Evolutionary conservation across 768 basidiomycete species (phyloP), one percentile per base, ranked within the genome.

Genomic region (Fomitopsis serialis): DNA sequence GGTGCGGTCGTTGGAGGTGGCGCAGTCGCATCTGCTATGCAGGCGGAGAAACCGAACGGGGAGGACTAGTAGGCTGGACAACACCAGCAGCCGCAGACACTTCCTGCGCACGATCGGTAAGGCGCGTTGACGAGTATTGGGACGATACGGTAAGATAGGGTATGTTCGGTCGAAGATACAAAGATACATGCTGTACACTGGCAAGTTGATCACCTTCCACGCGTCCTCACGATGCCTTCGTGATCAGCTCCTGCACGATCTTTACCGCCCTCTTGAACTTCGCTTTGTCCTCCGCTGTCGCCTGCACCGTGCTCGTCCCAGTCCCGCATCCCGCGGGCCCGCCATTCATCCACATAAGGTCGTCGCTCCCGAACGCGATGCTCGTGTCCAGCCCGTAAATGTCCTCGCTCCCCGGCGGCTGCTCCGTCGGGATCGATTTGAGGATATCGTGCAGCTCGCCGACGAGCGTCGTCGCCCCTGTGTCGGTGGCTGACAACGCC

Each of bases 321-420:
- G 77, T 77, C 13, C 74, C 76, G 61, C 82, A 84, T 2, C 87
- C 87, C 54, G 75, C 66, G 0, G 84, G 82, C 0, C 79, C 81
- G 2, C 79, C 80, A 62, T 85, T 85, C 40, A 52, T 63, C 87
- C 87, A 89, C 65, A 73, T 58, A 17, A 87, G 64, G 58, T 81
- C 78, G 0, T 79, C 75, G 57, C 77, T 79, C 7, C 69, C 73
- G 71, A 79, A 85, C 6, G 76, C 70, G 55, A 89, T 87, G 66
- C 83, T 81, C 9, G 75, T 84, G 64, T 88, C 74, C 57, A 81
- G 56, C 1, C 83, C 84, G 58, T 92, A 92, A 50, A 90, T 83
- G 62, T 92, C 88, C 66, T 86, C 71, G 43, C 78, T 80, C 1
- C 84, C 85, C 0, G 78, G 77, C 25, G 82, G 79, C 1, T 60